A percentile compares a stretch with the other conserved stretches of the same genome.
Evolutionary conservation across 495 filamentous ascomycete genomes (phyloP).

Genomic region (Parathielavia appendiculata): DNA sequence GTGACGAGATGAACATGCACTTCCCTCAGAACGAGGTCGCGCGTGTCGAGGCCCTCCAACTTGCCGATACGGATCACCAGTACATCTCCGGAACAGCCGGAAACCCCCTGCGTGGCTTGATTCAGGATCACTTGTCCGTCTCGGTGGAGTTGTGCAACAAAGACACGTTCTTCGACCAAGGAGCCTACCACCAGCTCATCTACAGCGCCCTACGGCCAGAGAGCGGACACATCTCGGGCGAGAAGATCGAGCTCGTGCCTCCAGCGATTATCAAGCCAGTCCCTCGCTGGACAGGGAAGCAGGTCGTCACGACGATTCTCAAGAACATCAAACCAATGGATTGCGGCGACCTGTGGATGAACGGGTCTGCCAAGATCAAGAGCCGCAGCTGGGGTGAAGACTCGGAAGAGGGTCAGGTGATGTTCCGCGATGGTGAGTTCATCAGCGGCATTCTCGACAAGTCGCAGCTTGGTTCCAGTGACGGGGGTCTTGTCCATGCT

Average conservation of each 20-base stretch:
- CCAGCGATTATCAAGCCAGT: constrained; percentile 80
- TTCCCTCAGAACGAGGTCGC: constrained; percentile 97
- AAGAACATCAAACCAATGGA: constrained; percentile 78
- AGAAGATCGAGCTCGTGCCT: constrained; percentile 67
- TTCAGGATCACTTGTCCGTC: constrained; percentile 98
- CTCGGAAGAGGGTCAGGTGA: constrained; percentile 65
- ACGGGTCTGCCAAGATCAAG: constrained; percentile 69
- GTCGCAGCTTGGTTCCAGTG: constrained; percentile 81
- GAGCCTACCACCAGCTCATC: constrained; percentile 87
- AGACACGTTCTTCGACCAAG: constrained; percentile 85
- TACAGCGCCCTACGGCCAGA: constrained; percentile 88
- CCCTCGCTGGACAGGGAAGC: constrained; percentile 93
- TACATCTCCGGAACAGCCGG: constrained; percentile 93
- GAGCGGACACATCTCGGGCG: constrained; percentile 65
- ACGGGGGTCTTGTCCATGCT: constrained; percentile 84
- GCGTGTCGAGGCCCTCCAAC: constrained; percentile 79
- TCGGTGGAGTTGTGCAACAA: constrained; percentile 83
- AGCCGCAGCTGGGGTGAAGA: constrained; percentile 64
- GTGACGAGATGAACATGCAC: constrained; percentile 99
- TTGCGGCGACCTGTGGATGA: constrained; percentile 73
- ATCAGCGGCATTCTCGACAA: constrained; percentile 93
- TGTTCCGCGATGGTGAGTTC: constrained; percentile 82
- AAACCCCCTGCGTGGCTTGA: constrained; percentile 90
- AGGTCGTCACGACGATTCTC: constrained; percentile 87
- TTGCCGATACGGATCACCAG: constrained; percentile 95